phyloP scores from a whole-genome alignment of 345 rosid genomes.

The Excoecaria agallocha region DNA sequence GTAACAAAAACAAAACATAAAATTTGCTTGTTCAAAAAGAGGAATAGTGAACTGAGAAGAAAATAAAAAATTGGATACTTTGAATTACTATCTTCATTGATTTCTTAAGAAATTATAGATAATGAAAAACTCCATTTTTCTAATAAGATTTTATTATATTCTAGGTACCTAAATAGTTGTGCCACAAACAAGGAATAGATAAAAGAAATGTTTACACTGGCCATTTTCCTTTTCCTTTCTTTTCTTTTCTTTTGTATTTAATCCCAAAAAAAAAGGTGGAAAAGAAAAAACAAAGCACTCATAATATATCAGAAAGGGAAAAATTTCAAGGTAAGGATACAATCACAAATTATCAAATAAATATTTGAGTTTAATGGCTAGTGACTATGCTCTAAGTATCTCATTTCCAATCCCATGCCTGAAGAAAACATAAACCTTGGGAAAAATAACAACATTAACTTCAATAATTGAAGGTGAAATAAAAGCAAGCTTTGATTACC shows the following conservation, averaged over 20 bases:
- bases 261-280: not conserved
- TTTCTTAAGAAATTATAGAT: too few relatives aligned
- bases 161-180: too few relatives aligned
- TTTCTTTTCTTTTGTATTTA: not conserved
- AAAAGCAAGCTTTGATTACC: not conserved
- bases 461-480: not conserved
- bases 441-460: not conserved
- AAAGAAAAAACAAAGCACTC: not conserved
- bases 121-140: too few relatives aligned
- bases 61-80: not conserved
- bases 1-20: not conserved
- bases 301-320: not conserved
- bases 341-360: not conserved
- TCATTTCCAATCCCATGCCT: not conserved
- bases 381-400: not conserved
- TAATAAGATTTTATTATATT: too few relatives aligned
- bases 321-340: not conserved
- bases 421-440: not conserved
- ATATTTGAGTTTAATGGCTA: too few relatives aligned
- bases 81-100: not conserved
- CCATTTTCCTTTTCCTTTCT: not conserved
- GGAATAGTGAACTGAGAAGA: not conserved
- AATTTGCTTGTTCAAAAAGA: not conserved
- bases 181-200: constrained; percentile 1
- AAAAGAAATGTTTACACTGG: not conserved